Percentiles rank a stretch among this genome's conserved stretches.
These are phyloP conservation scores for Begonia masoniana DNA, from an alignment of 306 rosid species.

Conservation along the genomic window DNA sequence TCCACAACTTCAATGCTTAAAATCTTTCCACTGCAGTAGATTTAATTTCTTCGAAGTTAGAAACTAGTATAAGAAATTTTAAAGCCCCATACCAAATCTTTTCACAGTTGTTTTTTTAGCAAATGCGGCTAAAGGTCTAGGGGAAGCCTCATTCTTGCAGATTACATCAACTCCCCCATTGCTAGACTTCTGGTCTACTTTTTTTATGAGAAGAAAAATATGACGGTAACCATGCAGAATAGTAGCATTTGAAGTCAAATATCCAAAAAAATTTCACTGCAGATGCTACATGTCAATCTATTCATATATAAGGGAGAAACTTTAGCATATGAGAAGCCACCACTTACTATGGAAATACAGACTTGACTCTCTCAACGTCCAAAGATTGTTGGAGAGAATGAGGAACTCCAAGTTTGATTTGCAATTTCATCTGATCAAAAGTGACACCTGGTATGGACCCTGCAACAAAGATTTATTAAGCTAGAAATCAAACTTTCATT, in stretches of 20 bases:
- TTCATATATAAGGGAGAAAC: not conserved
- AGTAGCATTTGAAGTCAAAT: not conserved
- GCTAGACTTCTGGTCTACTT: too few species aligned
- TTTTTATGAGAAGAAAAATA: too few species aligned
- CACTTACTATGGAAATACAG: slow-evolving; percentile 94
- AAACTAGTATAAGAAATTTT: not conserved
- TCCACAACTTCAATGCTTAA: slow-evolving; percentile 76
- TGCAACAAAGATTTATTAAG: slow-evolving; percentile 15
- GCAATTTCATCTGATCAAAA: slow-evolving; percentile 75
- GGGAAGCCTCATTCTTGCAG: too few species aligned
- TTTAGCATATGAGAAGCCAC: not conserved
- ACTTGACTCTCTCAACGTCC: slow-evolving; percentile 72
- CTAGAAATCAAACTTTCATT: not conserved
- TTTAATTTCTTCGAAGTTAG: not conserved
- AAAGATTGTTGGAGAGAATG: slow-evolving; percentile 57
- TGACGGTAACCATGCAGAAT: not conserved
- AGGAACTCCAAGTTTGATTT: slow-evolving; percentile 90
- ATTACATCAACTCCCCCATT: too few species aligned
- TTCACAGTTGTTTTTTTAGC: too few species aligned
- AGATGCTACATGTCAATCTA: not conserved
- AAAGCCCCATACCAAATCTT: too few species aligned
- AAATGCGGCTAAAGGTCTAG: too few species aligned
- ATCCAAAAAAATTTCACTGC: not conserved
- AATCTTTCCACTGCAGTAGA: slow-evolving; percentile 66
- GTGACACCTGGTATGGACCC: slow-evolving; percentile 89